These are phyloP conservation scores for Medicago arabica DNA, from an alignment of 306 rosid species.

Conservation along the genomic window DNA sequence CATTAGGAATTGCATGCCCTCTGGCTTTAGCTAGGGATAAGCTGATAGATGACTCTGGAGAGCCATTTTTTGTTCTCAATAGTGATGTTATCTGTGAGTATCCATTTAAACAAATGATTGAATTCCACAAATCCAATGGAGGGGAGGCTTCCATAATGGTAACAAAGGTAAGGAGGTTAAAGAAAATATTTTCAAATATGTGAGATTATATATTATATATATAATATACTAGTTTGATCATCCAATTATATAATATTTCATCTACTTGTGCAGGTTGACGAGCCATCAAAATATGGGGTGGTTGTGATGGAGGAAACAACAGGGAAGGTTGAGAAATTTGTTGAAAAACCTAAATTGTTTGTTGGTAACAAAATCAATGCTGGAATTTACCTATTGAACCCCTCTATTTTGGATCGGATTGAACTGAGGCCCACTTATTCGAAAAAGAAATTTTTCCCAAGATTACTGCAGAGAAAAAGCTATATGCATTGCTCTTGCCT, in stretches of 20 bases:
- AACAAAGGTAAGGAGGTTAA: constrained; percentile 67
- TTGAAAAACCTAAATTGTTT: constrained; percentile 94
- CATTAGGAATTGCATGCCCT: constrained; percentile 97
- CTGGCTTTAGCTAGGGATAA: constrained; percentile 98
- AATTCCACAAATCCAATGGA: constrained; percentile 89
- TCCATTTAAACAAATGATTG: constrained; percentile 90
- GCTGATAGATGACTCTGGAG: constrained; percentile 78
- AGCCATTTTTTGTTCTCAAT: constrained; percentile 97
- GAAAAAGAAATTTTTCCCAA: constrained; percentile 97
- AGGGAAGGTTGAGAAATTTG: constrained; percentile 92
- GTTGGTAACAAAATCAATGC: constrained; percentile 99
- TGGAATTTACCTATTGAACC: constrained; percentile 87
- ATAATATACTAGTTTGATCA: constrained; percentile 4
- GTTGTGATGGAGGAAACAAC: constrained; percentile 88
- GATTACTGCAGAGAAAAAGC: constrained; percentile 83
- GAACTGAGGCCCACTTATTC: constrained; percentile 94
- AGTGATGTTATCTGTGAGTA: constrained; percentile 98
- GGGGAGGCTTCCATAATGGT: constrained; percentile 99
- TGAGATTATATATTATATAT: constrained; percentile 7
- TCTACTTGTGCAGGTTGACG: constrained; percentile 78
- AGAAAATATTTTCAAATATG: not conserved
- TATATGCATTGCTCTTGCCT: constrained; percentile 94
- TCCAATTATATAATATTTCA: constrained; percentile 26
- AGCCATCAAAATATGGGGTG: constrained; percentile 97
- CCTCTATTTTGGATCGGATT: constrained; percentile 87